These are phyloP conservation scores for Solanum hybrid DNA, from an alignment of 305 asterid genomes.

Conservation along the genomic window DNA sequence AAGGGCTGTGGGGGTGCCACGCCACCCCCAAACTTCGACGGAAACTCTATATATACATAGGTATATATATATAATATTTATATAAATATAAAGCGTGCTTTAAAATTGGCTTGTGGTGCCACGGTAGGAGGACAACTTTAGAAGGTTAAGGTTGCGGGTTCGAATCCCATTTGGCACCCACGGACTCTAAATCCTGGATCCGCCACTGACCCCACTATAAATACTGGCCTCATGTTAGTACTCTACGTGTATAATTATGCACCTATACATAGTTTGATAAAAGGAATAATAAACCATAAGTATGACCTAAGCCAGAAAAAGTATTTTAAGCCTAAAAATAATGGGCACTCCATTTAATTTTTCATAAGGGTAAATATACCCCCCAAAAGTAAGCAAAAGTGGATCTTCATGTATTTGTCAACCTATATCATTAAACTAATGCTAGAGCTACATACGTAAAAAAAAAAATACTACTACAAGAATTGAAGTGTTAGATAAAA, in stretches of 20 bases:
- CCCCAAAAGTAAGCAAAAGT: conserved; percentile 5
- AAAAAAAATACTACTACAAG: not conserved
- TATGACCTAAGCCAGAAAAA: not conserved
- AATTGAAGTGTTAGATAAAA: not conserved
- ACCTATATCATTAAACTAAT: conserved; percentile 16
- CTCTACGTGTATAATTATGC: conserved; percentile 11
- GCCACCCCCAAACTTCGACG: no score
- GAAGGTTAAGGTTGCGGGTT: no score
- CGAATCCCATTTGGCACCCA: no score
- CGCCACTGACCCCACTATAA: not conserved
- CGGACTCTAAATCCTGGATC: no score
- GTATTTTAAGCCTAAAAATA: not conserved
- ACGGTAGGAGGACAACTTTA: no score
- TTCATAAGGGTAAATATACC: not conserved
- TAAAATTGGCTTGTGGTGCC: no score
- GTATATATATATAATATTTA: no score
- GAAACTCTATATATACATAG: no score
- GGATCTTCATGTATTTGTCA: conserved; percentile 2
- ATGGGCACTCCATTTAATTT: not conserved
- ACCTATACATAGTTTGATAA: conserved; percentile 1
- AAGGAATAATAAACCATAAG: conserved; percentile 5
- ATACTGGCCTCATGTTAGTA: conserved; percentile 9
- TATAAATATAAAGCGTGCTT: no score
- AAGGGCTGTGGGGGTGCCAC: not conserved
- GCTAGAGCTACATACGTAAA: not conserved